Evolutionary conservation across 306 rosid species (phyloP), one percentile per base, ranked within the genome.

Genomic region (Echinosophora koreensis): DNA sequence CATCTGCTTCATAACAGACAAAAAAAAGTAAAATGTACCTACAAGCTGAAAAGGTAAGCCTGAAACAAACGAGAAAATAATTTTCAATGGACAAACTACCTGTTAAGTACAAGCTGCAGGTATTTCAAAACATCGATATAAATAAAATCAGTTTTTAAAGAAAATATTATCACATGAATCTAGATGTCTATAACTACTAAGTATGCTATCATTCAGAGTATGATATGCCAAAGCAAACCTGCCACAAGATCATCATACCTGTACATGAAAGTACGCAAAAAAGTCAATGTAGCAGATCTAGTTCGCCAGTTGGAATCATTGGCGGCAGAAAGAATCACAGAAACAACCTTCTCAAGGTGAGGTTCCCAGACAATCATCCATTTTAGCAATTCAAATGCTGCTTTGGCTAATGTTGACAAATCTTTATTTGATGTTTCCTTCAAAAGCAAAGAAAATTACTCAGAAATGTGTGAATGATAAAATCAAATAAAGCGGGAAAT

Each of bases 341-440:
- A 82, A 52, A 95, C 83, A 55, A 90, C 91, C 85, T 85, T 86
- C 85, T 89, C 90, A 75, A 95, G 90, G 78, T 91, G 91, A 79
- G 97, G 91, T 51, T 86, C 89, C 93, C 98, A 91, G 68, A 95
- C 84, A 32, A 92, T 81, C 87, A 92, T 92, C 98, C 99, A 95
- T 74, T 92, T 95, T 15, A 95, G 89, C 87, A 95, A 86, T 83
- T 85, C 96, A 84, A 95, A 95, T 77, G 97, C 90, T 63, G 85
- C 92, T 87, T 89, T 92, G 62, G 98, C 99, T 88, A 95, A 85
- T 56, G 91, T 86, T 69, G 99, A 92, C 87, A 95, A 87, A 86
- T 95, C 99, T 84, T 95, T 95, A 84, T 89, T 91, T 66, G 99
- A 95, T 68, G 99, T 92, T 88, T 95, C 99, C 99, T 95, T 67